A percentile compares a stretch with the other conserved stretches of the same genome.
Evolutionary conservation across 2,329 filamentous ascomycete species (phyloP).

Genomic region (Neonectria coccinea): DNA sequence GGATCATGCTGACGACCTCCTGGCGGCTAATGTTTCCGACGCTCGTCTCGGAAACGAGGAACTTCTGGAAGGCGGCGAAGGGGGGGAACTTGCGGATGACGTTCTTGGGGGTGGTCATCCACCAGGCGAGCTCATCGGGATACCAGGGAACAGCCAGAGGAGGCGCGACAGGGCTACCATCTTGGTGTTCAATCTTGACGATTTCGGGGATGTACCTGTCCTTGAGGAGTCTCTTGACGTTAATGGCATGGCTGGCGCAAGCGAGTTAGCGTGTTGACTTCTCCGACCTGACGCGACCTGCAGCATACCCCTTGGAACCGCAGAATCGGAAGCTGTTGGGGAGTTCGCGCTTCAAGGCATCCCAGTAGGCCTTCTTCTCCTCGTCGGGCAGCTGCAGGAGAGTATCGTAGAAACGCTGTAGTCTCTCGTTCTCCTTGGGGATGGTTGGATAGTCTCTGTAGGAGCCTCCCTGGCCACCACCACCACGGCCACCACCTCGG

Average conservation of each 20-base stretch:
- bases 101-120: constrained; percentile 98
- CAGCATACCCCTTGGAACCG: constrained; percentile 83
- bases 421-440: constrained; percentile 82
- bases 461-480: constrained; percentile 41
- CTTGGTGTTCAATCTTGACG: constrained; percentile 81
- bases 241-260: constrained; percentile 80
- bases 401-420: constrained; percentile 88
- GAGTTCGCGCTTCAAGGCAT: constrained; percentile 82
- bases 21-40: constrained; percentile 98
- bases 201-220: constrained; percentile 93
- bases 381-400: constrained; percentile 80
- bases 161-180: constrained; percentile 84
- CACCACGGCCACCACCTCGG: constrained; percentile 48
- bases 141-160: constrained; percentile 91
- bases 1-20: constrained; percentile 99
- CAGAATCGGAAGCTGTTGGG: constrained; percentile 99
- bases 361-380: constrained; percentile 87
- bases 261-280: constrained; percentile 32
- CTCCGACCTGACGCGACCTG: constrained; percentile 7
- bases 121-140: constrained; percentile 94
- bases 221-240: constrained; percentile 89
- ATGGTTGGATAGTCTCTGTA: constrained; percentile 60
- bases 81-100: constrained; percentile 93
- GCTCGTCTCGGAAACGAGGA: constrained; percentile 95
- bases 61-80: constrained; percentile 96